Percentiles rank a stretch among this genome's conserved stretches.
These are phyloP conservation scores for Coniferiporia weirii DNA, from an alignment of 1,284 basidiomycete species.

Conservation along the genomic window DNA sequence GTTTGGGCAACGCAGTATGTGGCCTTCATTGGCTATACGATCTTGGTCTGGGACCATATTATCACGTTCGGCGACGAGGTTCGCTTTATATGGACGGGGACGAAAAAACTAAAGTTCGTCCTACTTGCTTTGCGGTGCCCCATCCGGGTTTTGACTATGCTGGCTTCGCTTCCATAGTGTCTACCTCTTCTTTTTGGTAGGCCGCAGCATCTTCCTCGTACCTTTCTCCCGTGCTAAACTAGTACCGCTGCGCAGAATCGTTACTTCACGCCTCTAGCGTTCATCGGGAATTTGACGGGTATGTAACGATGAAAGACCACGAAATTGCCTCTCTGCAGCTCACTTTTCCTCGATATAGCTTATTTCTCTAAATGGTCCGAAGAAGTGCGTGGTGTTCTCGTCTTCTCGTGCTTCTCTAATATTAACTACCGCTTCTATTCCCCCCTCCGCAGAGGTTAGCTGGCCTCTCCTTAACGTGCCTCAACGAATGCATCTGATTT, in stretches of 20 bases:
- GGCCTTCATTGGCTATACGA: slow-evolving; percentile 6
- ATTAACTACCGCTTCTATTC: no score
- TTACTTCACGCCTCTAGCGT: neutral
- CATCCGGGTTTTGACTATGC: neutral
- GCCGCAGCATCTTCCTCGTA: neutral
- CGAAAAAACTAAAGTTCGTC: neutral
- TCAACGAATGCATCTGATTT: neutral
- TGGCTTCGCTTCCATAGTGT: neutral
- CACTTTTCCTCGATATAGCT: neutral
- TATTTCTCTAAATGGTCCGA: slow-evolving; percentile 9
- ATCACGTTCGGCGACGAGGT: slow-evolving; percentile 7
- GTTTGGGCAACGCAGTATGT: slow-evolving; percentile 5
- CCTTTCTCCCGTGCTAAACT: no score
- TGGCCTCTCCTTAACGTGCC: neutral
- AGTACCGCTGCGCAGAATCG: neutral
- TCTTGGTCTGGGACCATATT: slow-evolving; percentile 11
- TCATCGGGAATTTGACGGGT: slow-evolving; percentile 8
- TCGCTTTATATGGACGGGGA: neutral
- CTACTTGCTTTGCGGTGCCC: neutral
- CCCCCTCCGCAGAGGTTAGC: neutral
- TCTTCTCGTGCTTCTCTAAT: neutral
- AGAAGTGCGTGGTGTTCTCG: neutral
- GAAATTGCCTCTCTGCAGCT: neutral
- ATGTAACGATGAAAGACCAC: neutral
- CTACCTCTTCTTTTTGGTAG: neutral